A percentile compares a stretch with the other conserved stretches of the same genome.
Evolutionary conservation across 805 yeast genomes (phyloP).

Genomic region (Pichia membranifaciens): DNA sequence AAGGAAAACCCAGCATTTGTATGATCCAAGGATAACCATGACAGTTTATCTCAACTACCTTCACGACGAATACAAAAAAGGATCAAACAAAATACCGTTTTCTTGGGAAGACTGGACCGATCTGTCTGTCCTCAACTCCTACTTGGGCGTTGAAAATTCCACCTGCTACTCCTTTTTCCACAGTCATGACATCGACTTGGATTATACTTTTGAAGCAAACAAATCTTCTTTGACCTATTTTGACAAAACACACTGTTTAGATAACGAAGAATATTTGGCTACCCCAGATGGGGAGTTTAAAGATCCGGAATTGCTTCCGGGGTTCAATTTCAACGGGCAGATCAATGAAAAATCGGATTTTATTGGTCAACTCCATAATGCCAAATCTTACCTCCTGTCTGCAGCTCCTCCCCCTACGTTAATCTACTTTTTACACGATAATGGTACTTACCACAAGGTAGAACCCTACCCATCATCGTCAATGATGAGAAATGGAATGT

Average conservation of each 20-base stretch:
- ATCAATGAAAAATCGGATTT: constrained; percentile 27
- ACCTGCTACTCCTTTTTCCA: constrained; percentile 27
- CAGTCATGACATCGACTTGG: constrained; percentile 16
- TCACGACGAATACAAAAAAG: constrained; percentile 9
- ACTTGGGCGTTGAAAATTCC: constrained; percentile 18
- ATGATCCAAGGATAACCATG: constrained; percentile 54
- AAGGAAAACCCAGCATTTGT: constrained; percentile 36
- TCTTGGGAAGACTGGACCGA: constrained; percentile 56
- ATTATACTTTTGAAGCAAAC: constrained; percentile 12
- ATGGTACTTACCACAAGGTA: constrained; percentile 32
- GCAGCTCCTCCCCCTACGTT: constrained; percentile 34
- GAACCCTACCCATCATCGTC: constrained; percentile 19
- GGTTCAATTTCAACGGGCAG: constrained; percentile 28
- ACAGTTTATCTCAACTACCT: constrained; percentile 43
- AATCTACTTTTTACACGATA: constrained; percentile 33
- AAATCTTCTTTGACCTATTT: neutral
- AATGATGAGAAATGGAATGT: constrained; percentile 33
- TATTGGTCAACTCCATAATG: constrained; percentile 35
- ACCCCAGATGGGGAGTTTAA: constrained; percentile 4
- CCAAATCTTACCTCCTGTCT: constrained; percentile 37
- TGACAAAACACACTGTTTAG: constrained; percentile 17
- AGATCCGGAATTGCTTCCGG: constrained; percentile 30
- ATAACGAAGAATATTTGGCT: constrained; percentile 20
- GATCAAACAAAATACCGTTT: constrained; percentile 31
- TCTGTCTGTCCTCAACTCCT: constrained; percentile 35